Conservation (phyloP, 1,139 yeast species). For the Hanseniaspora uvarum region DNA sequence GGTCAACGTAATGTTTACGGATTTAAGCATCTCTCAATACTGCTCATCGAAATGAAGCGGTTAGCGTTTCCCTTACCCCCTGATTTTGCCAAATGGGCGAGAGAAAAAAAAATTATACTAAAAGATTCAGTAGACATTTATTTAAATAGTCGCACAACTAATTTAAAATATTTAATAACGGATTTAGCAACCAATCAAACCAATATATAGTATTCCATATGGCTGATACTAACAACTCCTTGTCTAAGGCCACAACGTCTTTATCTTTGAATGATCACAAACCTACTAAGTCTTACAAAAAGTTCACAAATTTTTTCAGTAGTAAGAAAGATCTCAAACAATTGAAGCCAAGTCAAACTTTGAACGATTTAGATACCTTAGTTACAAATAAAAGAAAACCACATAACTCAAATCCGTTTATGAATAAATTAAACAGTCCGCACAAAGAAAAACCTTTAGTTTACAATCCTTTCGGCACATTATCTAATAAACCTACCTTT, state of each 20-base stretch:
- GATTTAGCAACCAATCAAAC: not conserved
- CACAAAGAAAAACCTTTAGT: conserved; percentile 22
- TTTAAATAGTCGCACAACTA: not conserved
- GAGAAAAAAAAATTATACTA: no score
- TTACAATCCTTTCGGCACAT: conserved; percentile 30
- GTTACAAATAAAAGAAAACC: conserved; percentile 36
- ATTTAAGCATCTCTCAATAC: no score
- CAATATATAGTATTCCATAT: not conserved
- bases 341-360: not conserved
- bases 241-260: not conserved
- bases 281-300: not conserved
- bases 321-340: not conserved
- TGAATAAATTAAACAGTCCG: conserved; percentile 11
- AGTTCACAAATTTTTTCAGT: not conserved
- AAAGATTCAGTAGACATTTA: no score
- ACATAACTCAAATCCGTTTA: conserved; percentile 29
- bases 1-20: no score
- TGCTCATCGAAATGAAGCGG: no score
- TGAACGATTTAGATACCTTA: conserved; percentile 72
- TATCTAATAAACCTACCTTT: conserved; percentile 21
- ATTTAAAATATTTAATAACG: no score
- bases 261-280: not conserved
- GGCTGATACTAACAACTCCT: not conserved
- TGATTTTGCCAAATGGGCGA: no score
- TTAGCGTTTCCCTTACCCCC: no score